phyloP scores from a whole-genome alignment of 164 flowering plant genomes.

The Chloranthus sessilifolius region DNA sequence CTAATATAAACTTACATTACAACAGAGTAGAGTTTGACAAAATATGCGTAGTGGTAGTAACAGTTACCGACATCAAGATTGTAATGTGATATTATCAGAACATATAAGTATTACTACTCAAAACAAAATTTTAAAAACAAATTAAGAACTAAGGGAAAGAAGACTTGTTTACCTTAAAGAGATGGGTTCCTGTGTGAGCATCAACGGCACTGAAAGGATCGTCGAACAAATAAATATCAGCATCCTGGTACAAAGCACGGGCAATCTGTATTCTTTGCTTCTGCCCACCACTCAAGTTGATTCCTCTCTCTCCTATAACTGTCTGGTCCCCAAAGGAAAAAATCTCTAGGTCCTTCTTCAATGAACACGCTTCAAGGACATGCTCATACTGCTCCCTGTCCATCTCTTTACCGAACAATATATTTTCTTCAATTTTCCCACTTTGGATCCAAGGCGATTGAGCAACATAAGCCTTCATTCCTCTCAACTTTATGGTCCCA shows the following conservation, averaged over 20 bases:
- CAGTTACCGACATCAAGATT: no score
- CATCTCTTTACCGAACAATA: constrained; percentile 81
- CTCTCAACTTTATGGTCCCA: constrained; percentile 39
- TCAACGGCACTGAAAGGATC: constrained; percentile 96
- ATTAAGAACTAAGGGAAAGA: background rate
- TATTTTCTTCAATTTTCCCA: constrained; percentile 78
- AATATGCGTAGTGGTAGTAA: no score
- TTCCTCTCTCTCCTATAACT: constrained; percentile 82
- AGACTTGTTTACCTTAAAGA: constrained; percentile 53
- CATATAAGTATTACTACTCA: no score
- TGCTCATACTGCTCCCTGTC: constrained; percentile 54
- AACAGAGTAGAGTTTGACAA: no score
- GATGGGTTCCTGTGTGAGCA: constrained; percentile 86
- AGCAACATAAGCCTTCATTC: constrained; percentile 77
- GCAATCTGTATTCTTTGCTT: constrained; percentile 90
- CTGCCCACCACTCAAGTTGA: constrained; percentile 92
- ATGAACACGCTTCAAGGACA: constrained; percentile 69
- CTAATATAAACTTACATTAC: no score
- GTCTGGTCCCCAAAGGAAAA: constrained; percentile 80
- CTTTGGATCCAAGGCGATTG: constrained; percentile 95
- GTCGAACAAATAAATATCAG: constrained; percentile 79
- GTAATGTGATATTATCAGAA: no score
- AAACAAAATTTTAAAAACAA: no score
- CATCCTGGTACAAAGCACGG: constrained; percentile 82
- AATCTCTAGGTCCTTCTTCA: constrained; percentile 77